Percentiles rank a stretch among this genome's conserved stretches.
phyloP scores from a whole-genome alignment of 306 rosid species.

The Rosa multiflora region DNA sequence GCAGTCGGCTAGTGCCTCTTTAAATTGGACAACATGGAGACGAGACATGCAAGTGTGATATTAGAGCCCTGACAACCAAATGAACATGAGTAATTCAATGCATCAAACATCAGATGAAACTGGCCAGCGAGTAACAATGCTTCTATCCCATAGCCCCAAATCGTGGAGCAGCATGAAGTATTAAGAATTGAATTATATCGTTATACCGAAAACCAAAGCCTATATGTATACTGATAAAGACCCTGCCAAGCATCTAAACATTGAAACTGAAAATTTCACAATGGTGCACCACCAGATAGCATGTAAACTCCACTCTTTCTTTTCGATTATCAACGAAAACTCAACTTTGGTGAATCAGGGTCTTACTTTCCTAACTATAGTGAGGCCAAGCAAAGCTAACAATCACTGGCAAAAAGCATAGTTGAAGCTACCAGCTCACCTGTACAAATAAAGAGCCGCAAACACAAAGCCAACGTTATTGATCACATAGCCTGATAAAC shows the following conservation, averaged over 20 bases:
- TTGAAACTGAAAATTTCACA: not conserved
- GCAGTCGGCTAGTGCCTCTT: not conserved
- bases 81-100: not conserved
- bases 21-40: not conserved
- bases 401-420: not conserved
- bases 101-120: not conserved
- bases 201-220: not conserved
- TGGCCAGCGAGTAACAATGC: not conserved
- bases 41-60: not conserved
- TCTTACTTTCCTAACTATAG: not conserved
- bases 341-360: not conserved
- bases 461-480: conserved; percentile 66
- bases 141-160: not conserved
- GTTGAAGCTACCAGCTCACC: conserved; percentile 36
- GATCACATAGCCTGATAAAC: conserved; percentile 61
- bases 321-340: not conserved
- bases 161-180: not conserved
- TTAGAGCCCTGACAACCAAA: not conserved
- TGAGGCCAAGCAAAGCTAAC: not conserved
- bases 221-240: not conserved
- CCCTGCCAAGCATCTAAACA: not conserved
- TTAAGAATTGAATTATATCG: not conserved
- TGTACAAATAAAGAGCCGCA: conserved; percentile 61
- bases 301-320: not conserved
- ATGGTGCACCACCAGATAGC: not conserved